A percentile compares a stretch with the other conserved stretches of the same genome.
These are phyloP conservation scores for Plasmodium knowlesi DNA, from an alignment of 169 alveolate genomes.

Conservation along the genomic window DNA sequence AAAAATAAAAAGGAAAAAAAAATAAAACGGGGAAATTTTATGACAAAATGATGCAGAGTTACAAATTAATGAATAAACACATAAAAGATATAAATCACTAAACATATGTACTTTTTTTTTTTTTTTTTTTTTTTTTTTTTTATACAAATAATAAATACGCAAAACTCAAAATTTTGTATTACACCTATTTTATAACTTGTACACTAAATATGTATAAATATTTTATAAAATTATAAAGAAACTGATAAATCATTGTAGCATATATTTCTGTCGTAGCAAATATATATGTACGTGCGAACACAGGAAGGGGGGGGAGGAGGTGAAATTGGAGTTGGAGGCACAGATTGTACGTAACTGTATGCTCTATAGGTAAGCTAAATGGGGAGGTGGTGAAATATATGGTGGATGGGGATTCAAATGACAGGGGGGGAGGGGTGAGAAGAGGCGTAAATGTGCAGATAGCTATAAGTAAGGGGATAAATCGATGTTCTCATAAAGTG, in stretches of 20 bases:
- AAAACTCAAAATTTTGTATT: conserved; percentile 43
- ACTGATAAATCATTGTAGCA: conserved; percentile 44
- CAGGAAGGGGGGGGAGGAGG: neutral
- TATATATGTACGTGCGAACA: neutral
- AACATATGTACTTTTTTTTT: neutral
- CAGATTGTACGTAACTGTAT: neutral
- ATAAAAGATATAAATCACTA: neutral
- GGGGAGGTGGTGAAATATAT: neutral
- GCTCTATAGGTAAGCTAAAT: neutral
- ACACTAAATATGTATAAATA: conserved; percentile 23
- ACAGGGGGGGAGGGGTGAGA: neutral
- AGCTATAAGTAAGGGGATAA: neutral
- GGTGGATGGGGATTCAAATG: neutral
- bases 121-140: neutral
- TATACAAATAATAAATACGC: neutral
- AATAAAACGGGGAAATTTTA: neutral
- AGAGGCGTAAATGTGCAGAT: neutral
- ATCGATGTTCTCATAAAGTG: neutral
- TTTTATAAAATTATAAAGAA: conserved; percentile 31
- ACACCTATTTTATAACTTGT: conserved; percentile 53
- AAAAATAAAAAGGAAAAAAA: neutral
- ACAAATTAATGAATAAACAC: neutral
- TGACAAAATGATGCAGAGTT: neutral
- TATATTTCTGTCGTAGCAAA: neutral
- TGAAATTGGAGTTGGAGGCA: neutral